Conservation (phyloP, 2,329 filamentous ascomycete species). For the Calonectria ilicicola region DNA sequence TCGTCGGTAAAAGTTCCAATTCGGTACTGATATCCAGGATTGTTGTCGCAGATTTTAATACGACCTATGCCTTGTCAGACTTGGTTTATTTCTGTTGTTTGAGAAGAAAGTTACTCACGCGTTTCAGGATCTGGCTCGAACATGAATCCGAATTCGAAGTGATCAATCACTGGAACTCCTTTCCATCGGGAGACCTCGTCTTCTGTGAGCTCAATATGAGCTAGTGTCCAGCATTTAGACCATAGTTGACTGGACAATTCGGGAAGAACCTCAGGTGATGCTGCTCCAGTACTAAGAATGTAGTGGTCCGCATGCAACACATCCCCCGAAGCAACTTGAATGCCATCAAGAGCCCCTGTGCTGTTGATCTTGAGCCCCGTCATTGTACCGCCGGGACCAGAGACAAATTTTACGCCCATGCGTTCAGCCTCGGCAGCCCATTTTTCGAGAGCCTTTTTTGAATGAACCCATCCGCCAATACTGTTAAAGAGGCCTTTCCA, state of each 20-base stretch:
- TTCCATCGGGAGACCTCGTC: conserved; percentile 23
- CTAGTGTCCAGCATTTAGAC: conserved; percentile 29
- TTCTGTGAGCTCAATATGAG: conserved; percentile 25
- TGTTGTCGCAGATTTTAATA: conserved; percentile 30
- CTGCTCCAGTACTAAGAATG: conserved; percentile 24
- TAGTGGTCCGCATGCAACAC: conserved; percentile 20
- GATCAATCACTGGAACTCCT: conserved; percentile 23
- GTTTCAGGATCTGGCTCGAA: conserved; percentile 28
- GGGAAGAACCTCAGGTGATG: conserved; percentile 22
- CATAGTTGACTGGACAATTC: conserved; percentile 21
- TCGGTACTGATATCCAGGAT: conserved; percentile 25
- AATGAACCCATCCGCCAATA: conserved; percentile 25
- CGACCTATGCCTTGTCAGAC: neutral
- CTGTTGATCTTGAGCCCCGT: neutral
- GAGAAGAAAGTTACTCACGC: neutral
- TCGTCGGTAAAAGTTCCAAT: conserved; percentile 9
- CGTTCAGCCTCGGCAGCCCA: conserved; percentile 19
- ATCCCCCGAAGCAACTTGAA: conserved; percentile 17
- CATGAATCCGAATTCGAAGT: conserved; percentile 27
- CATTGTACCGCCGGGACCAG: conserved; percentile 20
- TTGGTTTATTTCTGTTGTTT: neutral
- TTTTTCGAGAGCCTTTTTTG: conserved; percentile 24
- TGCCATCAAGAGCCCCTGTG: conserved; percentile 3
- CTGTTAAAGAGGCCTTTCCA: conserved; percentile 27
- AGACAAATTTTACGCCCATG: conserved; percentile 21